Evolutionary conservation across 352 stramenopile genomes (phyloP).

Genomic region (Phytophthora kernoviae): DNA sequence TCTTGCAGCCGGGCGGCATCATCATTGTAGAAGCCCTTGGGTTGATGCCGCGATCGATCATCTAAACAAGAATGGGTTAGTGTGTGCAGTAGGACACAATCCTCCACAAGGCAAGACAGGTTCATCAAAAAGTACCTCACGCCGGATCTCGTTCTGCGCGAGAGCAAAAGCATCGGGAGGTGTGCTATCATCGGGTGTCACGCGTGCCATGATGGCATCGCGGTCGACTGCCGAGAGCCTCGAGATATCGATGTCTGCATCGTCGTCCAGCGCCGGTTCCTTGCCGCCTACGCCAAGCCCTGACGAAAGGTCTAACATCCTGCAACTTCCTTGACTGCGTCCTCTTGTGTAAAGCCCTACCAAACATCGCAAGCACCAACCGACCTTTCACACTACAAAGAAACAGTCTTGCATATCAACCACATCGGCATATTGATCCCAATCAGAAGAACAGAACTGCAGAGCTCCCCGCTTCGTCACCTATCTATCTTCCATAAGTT

Average conservation of each 20-base stretch:
- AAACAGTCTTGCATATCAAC: no score
- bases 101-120: background rate
- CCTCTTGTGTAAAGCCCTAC: constrained; percentile 1
- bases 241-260: constrained; percentile 70
- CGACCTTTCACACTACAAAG: constrained; percentile 19
- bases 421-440: no score
- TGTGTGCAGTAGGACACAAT: background rate
- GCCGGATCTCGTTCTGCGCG: constrained; percentile 82
- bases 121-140: constrained; percentile 45
- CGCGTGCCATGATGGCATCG: constrained; percentile 72
- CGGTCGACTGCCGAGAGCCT: constrained; percentile 61
- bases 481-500: background rate
- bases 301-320: constrained; percentile 44
- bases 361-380: background rate
- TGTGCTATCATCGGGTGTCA: constrained; percentile 68
- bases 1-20: constrained; percentile 81
- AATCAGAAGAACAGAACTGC: no score
- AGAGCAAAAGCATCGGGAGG: constrained; percentile 74
- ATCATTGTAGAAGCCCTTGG: constrained; percentile 88
- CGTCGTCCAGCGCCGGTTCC: constrained; percentile 59
- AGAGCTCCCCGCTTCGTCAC: no score
- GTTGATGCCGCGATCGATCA: constrained; percentile 87
- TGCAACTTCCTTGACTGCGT: constrained; percentile 1
- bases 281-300: constrained; percentile 44
- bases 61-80: constrained; percentile 31